Evolutionary conservation across 164 flowering plant genomes (phyloP).

Genomic region (Umbilicus rupestris): DNA sequence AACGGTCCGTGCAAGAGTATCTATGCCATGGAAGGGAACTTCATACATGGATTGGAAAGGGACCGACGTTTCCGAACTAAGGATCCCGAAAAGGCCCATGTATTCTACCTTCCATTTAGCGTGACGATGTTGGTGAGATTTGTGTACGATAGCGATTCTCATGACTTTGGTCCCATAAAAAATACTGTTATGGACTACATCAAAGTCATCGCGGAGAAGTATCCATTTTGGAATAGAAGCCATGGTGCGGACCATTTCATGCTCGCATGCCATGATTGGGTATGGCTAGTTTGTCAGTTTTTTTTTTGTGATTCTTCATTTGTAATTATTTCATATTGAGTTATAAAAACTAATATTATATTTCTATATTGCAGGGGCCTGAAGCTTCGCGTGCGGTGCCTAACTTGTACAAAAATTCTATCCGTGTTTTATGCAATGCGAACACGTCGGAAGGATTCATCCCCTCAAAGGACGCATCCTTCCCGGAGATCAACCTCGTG

Average conservation of each 20-base stretch:
- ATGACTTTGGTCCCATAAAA: constrained; percentile 35
- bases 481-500: constrained; percentile 56
- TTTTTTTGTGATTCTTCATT: not conserved
- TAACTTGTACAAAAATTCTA: constrained; percentile 35
- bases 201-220: constrained; percentile 27
- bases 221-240: constrained; percentile 66
- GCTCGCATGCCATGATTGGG: constrained; percentile 80
- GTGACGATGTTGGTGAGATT: constrained; percentile 38
- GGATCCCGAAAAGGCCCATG: constrained; percentile 45
- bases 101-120: constrained; percentile 53
- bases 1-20: constrained; percentile 59
- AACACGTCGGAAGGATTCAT: constrained; percentile 52
- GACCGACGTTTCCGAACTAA: constrained; percentile 31
- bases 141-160: constrained; percentile 36
- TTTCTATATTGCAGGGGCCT: no score
- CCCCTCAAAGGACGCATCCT: constrained; percentile 49
- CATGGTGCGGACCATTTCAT: constrained; percentile 65
- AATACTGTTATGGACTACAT: constrained; percentile 40
- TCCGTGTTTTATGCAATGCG: constrained; percentile 60
- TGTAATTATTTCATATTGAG: no score
- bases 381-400: constrained; percentile 36
- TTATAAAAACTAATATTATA: no score
- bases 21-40: constrained; percentile 54
- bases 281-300: constrained; percentile 12
- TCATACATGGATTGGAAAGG: constrained; percentile 39